Evolutionary conservation across 2,329 filamentous ascomycete species (phyloP), one percentile per base, ranked within the genome.

Genomic region (Penicillium sp.): DNA sequence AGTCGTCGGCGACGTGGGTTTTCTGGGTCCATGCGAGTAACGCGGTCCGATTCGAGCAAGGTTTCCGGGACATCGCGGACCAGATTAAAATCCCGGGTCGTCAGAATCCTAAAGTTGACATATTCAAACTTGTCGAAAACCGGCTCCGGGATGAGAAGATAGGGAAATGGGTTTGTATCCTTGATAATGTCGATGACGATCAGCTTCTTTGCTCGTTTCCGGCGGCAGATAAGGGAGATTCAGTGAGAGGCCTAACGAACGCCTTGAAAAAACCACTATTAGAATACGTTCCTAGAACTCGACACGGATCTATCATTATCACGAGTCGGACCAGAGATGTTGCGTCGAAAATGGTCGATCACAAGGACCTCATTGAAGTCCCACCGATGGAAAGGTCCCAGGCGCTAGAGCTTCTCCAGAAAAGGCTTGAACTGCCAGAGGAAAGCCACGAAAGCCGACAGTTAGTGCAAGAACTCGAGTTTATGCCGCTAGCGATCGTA

Each of bases 41-140:
- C 14, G 27, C 46, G n/a, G 29, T 16, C 8, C 65, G 72, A 9
- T 74, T 76, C 48, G 68, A 77, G 58, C 65, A 75, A 53, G 67
- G 67, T 33, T 75, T 67, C 56, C 65, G 60, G 53, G 66, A 73
- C 16, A 71, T 78, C 60, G 71, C 73, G 29, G 62, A 71, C 33
- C 52, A 39, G 1, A 61, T 69, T 8, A 68, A 69, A 55, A 59
- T 78, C 11, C 54, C 60, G 5, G 67, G 69, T 6, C 65, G 71
- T 11, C 42, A 68, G 21, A 59, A 76, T 57, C 68, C 69, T 7
- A 61, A 61, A 2, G 64, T 61, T 8, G 63, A 78, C 55, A 67
- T 75, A 31, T 70, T 74, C 46, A 21, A 66, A 46, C 66, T 70
- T 2, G 58, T 71, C 10, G 29, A 61, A 29, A 53, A 56, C 35